Evolutionary conservation across 73 alveolate genomes (phyloP).

Genomic region (Stentor coeruleus): DNA sequence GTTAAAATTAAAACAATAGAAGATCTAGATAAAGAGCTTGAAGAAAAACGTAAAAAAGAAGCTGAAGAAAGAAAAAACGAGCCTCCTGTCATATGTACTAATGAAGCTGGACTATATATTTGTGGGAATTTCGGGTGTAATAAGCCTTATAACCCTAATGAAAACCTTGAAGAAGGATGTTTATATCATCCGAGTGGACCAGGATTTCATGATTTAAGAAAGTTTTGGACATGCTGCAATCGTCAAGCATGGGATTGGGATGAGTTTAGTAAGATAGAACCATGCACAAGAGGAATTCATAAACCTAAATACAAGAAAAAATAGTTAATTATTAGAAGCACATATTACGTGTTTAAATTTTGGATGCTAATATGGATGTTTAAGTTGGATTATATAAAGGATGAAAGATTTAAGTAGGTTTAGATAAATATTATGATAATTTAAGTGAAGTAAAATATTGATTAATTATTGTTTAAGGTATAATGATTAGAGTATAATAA

Average conservation of each 20-base stretch:
- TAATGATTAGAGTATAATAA: too few relatives aligned
- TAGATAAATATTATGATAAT: too few relatives aligned
- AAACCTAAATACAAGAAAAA: constrained; percentile 17
- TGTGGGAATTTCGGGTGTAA: constrained; percentile 29
- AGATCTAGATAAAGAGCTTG: constrained; percentile 19
- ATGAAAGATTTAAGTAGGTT: too few relatives aligned
- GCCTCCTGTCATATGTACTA: background rate
- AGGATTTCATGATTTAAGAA: constrained; percentile 92
- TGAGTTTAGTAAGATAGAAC: constrained; percentile 96
- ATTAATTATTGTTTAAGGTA: too few relatives aligned
- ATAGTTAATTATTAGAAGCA: background rate
- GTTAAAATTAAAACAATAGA: background rate
- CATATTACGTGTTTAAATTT: too few relatives aligned
- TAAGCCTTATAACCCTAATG: constrained; percentile 32
- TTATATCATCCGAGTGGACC: constrained; percentile 93
- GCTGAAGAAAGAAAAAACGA: background rate
- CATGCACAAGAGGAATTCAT: constrained; percentile 85
- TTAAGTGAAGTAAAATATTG: too few relatives aligned
- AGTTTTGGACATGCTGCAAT: constrained; percentile 92
- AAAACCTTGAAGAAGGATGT: constrained; percentile 76
- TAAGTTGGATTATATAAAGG: too few relatives aligned
- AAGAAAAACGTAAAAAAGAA: background rate
- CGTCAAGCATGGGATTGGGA: constrained; percentile 98
- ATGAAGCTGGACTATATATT: background rate
- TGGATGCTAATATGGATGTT: too few relatives aligned